Conservation (phyloP, 768 basidiomycete species). For the Mycena albidolilacea region DNA sequence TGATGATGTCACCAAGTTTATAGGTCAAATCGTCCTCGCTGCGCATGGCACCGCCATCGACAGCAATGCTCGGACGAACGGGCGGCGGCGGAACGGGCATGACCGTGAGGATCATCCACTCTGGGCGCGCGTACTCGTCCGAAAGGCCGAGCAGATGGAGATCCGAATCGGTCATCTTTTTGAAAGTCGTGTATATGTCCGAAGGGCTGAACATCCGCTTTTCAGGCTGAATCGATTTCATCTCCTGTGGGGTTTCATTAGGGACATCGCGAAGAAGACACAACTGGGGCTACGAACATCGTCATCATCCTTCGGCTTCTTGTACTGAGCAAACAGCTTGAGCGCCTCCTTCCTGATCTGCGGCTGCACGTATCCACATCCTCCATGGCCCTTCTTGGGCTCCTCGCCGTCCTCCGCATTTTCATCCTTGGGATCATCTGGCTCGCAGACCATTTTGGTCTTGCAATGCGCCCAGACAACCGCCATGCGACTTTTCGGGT, state of each 20-base stretch:
- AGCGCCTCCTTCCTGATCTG: constrained; percentile 93
- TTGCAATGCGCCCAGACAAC: constrained; percentile 91
- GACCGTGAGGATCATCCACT: constrained; percentile 99
- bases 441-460: constrained; percentile 88
- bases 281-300: constrained; percentile 73
- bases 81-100: constrained; percentile 98
- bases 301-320: constrained; percentile 94
- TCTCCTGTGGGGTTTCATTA: constrained; percentile 65
- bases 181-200: constrained; percentile 38
- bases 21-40: constrained; percentile 99
- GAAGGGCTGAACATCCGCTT: constrained; percentile 34
- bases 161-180: constrained; percentile 38
- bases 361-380: constrained; percentile 95
- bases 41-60: constrained; percentile 96
- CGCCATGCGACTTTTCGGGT: constrained; percentile 90
- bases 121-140: constrained; percentile 95
- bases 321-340: constrained; percentile 95
- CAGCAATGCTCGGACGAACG: constrained; percentile 97
- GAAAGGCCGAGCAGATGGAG: constrained; percentile 73
- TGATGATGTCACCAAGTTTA: constrained; percentile 97
- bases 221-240: constrained; percentile 74
- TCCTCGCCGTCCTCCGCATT: constrained; percentile 81
- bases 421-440: constrained; percentile 92
- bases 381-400: constrained; percentile 93
- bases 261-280: constrained; percentile 3